Percentiles rank a stretch among this genome's conserved stretches.
phyloP scores from a whole-genome alignment of 441 rosid genomes.

The Pelargonium australe region DNA sequence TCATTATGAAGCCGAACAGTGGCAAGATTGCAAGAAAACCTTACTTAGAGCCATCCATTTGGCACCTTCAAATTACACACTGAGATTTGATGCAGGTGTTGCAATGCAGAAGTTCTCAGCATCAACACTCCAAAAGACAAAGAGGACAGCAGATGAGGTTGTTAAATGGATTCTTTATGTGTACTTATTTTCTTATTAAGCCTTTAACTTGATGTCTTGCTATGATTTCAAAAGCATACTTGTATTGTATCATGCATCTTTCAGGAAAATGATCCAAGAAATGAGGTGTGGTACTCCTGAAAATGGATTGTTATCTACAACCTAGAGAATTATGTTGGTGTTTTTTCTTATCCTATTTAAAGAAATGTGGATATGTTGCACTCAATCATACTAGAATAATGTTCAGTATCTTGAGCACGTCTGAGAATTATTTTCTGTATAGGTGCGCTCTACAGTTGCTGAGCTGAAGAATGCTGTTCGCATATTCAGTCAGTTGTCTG shows the following conservation, averaged over 20 bases:
- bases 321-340: not conserved
- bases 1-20: slow-evolving; percentile 98
- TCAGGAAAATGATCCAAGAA: not conserved
- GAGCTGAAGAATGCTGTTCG: slow-evolving; percentile 97
- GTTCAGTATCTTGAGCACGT: slow-evolving; percentile 2
- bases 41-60: slow-evolving; percentile 91
- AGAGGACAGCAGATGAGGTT: slow-evolving; percentile 97
- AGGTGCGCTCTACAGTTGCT: slow-evolving; percentile 94
- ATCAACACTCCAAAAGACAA: slow-evolving; percentile 87
- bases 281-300: not conserved
- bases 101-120: slow-evolving; percentile 98
- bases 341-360: not conserved
- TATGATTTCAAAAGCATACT: not conserved
- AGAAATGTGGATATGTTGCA: not conserved
- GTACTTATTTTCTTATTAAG: slow-evolving; percentile 9
- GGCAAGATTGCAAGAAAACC: slow-evolving; percentile 99
- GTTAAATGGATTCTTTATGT: slow-evolving; percentile 10
- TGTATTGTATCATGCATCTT: not conserved
- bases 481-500: slow-evolving; percentile 77
- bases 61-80: slow-evolving; percentile 86
- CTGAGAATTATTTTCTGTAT: slow-evolving; percentile 21
- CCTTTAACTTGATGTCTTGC: slow-evolving; percentile 13
- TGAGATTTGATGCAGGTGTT: slow-evolving; percentile 97
- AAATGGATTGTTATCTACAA: not conserved
- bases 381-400: slow-evolving; percentile 6